Conservation (phyloP, 306 rosid genomes). For the Acacia melanoxylon region DNA sequence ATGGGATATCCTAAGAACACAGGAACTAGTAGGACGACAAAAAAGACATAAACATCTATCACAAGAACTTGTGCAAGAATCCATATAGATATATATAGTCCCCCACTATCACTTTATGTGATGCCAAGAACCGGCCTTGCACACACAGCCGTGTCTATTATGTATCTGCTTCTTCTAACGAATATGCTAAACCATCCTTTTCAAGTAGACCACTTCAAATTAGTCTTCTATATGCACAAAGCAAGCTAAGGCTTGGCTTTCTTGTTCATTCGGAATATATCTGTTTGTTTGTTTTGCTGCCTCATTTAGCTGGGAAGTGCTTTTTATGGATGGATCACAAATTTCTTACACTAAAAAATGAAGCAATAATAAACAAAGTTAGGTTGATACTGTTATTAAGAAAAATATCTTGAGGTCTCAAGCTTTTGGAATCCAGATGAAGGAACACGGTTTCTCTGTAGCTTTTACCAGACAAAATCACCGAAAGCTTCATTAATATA, state of each 20-base stretch:
- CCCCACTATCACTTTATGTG: constrained; percentile 33
- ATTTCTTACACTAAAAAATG: background rate
- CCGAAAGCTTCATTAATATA: background rate
- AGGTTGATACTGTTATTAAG: background rate
- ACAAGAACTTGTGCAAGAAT: constrained; percentile 30
- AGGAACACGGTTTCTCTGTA: background rate
- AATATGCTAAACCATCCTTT: background rate
- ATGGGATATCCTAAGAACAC: constrained; percentile 35
- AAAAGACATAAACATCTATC: background rate
- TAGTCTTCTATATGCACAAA: background rate
- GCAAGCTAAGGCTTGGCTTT: background rate
- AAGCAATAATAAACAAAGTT: background rate
- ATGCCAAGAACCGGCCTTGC: constrained; percentile 51
- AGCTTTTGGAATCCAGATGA: background rate
- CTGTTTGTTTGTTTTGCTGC: background rate
- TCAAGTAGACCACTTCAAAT: background rate
- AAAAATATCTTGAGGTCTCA: background rate
- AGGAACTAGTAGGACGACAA: background rate
- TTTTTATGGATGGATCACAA: background rate
- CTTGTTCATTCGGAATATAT: background rate
- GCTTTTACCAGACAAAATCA: background rate
- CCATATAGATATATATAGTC: constrained; percentile 26
- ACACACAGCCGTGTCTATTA: constrained; percentile 25
- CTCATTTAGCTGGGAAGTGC: background rate
- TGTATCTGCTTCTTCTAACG: background rate